Conservation (phyloP, 495 filamentous ascomycete species). For the Podospora fimiseda region DNA sequence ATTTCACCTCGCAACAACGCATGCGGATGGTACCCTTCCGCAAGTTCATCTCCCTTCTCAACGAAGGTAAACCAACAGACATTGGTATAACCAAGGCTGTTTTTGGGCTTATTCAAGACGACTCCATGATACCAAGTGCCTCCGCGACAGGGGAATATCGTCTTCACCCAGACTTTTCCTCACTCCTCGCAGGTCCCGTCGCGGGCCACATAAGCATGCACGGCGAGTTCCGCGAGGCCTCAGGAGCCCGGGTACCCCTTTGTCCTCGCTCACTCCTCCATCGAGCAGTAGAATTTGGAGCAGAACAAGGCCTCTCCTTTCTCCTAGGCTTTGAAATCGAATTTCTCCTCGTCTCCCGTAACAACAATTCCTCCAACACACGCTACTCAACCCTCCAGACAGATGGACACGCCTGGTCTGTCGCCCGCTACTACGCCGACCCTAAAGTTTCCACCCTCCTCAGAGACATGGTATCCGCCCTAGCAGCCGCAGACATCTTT, state of each 20-base stretch:
- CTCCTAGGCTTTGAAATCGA: slow-evolving; percentile 40
- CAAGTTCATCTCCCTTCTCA: slow-evolving; percentile 54
- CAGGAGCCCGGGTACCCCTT: slow-evolving; percentile 35
- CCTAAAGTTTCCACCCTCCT: slow-evolving; percentile 51
- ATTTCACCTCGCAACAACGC: slow-evolving; percentile 66
- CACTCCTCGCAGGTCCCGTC: slow-evolving; percentile 49
- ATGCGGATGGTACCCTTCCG: slow-evolving; percentile 63
- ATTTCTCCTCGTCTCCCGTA: too few relatives aligned
- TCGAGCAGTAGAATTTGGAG: slow-evolving; percentile 45
- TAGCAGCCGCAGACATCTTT: slow-evolving; percentile 56
- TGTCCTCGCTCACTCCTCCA: slow-evolving; percentile 57
- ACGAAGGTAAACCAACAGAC: slow-evolving; percentile 40
- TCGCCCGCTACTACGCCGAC: slow-evolving; percentile 48
- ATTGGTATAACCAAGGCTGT: slow-evolving; percentile 51
- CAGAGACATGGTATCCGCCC: slow-evolving; percentile 54
- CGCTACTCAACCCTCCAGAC: slow-evolving; percentile 26
- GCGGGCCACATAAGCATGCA: slow-evolving; percentile 54
- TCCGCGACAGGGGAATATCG: slow-evolving; percentile 52
- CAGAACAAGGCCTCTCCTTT: too few relatives aligned
- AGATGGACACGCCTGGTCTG: slow-evolving; percentile 59
- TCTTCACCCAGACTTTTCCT: slow-evolving; percentile 55
- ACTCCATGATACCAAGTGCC: slow-evolving; percentile 39
- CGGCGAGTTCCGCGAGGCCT: slow-evolving; percentile 51
- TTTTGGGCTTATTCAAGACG: slow-evolving; percentile 54
- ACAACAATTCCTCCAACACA: too few relatives aligned